Evolutionary conservation across 1,139 yeast species (phyloP).

Genomic region (Pneumocystis jirovecii): DNA sequence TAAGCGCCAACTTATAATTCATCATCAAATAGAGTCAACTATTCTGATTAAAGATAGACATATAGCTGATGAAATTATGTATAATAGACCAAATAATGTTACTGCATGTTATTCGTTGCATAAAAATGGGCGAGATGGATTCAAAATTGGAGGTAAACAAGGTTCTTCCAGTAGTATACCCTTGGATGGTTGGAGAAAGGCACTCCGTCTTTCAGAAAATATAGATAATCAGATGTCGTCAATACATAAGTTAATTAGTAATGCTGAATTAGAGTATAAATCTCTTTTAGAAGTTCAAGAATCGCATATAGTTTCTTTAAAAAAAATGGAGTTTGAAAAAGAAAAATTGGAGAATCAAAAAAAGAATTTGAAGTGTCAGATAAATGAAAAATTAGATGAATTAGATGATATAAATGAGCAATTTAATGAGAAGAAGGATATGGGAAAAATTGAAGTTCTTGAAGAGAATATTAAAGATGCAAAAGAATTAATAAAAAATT

Average conservation of each 20-base stretch:
- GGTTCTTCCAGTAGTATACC: conserved; percentile 48
- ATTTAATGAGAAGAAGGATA: neutral
- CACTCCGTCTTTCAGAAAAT: conserved; percentile 17
- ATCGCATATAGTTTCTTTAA: neutral
- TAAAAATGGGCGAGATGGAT: conserved; percentile 33
- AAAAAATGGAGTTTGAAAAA: neutral
- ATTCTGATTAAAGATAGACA: conserved; percentile 38
- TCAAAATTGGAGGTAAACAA: conserved; percentile 21
- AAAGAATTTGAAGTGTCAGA: neutral
- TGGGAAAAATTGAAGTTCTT: conserved; percentile 1
- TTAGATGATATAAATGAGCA: neutral
- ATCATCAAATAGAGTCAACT: conserved; percentile 42
- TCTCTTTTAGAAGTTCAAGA: neutral
- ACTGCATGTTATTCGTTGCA: conserved; percentile 33
- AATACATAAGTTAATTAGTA: neutral
- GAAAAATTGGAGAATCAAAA: conserved; percentile 1
- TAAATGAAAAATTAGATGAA: neutral
- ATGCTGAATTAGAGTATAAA: neutral
- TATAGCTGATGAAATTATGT: conserved; percentile 37
- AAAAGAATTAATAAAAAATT: conserved; percentile 8
- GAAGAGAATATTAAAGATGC: conserved; percentile 18
- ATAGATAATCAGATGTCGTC: conserved; percentile 9
- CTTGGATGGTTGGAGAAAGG: conserved; percentile 26
- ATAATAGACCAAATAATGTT: conserved; percentile 30
- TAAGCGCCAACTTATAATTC: conserved; percentile 40